Evolutionary conservation across 495 filamentous ascomycete species (phyloP), one percentile per base, ranked within the genome.

Genomic region (Rhypophila decipiens): DNA sequence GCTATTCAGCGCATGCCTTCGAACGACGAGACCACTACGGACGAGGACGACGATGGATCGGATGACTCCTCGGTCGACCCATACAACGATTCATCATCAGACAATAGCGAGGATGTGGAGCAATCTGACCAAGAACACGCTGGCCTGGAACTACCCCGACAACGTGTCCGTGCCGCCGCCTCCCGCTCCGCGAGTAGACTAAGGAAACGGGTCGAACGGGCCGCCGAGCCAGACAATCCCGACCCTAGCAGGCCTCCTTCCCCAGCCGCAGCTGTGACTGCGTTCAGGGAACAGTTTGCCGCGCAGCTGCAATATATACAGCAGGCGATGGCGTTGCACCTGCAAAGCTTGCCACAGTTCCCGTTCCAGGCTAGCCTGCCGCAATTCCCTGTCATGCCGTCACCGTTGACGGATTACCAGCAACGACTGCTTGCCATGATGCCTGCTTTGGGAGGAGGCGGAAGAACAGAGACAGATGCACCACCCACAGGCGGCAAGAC

Each of bases 241-340:
- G 27, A 31, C 7, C 55, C 60, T 7, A 61, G 55, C 23, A 51
- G 65, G 8, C 61, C 70, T 4, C 73, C 76, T 38, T 72, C 78
- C 11, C 76, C 83, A 13, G 7, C 27, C 7, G 9, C 35, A 37
- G 35, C 35, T n/a, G 35, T 37, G n/a, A 15, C 35, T n/a, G 10
- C 12, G 5, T 15, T 37, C 5, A 9, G 84, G 47, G 85, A 91
- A 43, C 84, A 88, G 42, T 66, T 95, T 15, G 77, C 82, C 35
- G 75, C 78, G 3, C 89, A 93, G 56, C 78, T 93, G 55, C 85
- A 91, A 43, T 83, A 89, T 31, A 74, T 90, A 51, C 88, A 91
- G 53, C 82, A 89, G 52, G 79, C 73, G 13, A 78, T 86, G 61
- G 42, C 55, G 15, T 50, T 64, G 44, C 66, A 66, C 37, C 43